A percentile compares a stretch with the other conserved stretches of the same genome.
Evolutionary conservation across 345 rosid genomes (phyloP).

Genomic region (Aquilaria malaccensis): DNA sequence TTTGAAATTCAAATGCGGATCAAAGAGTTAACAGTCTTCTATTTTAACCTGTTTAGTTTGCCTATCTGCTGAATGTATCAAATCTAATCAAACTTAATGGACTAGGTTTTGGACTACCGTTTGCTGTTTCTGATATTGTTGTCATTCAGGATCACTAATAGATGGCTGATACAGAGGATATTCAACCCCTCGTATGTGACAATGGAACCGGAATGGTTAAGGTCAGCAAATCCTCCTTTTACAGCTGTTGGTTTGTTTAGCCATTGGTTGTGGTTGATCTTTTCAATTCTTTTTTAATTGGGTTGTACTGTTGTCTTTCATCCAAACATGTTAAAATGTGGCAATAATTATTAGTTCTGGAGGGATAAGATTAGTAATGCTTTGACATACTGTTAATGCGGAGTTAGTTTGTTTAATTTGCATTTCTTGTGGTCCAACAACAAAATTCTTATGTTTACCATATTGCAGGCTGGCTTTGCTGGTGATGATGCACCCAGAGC

Average conservation of each 20-base stretch:
- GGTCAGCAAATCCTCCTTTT: slow-evolving; percentile 25
- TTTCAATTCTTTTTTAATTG: background rate
- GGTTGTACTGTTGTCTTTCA: background rate
- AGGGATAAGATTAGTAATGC: background rate
- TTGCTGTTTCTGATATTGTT: slow-evolving; percentile 8
- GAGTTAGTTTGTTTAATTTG: background rate
- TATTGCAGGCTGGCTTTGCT: slow-evolving; percentile 60
- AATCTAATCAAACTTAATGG: background rate
- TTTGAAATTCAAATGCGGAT: background rate
- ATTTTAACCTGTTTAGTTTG: background rate
- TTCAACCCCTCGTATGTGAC: slow-evolving; percentile 75
- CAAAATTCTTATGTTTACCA: background rate
- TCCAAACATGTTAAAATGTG: background rate
- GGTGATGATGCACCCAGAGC: slow-evolving; percentile 73
- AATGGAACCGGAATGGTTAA: slow-evolving; percentile 79
- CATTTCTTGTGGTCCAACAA: background rate
- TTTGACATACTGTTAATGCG: background rate
- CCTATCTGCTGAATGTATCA: background rate
- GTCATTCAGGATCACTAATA: slow-evolving; percentile 19
- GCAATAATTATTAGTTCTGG: background rate
- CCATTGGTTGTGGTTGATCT: background rate
- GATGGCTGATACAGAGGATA: slow-evolving; percentile 94
- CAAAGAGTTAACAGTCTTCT: slow-evolving; percentile 1
- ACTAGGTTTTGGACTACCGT: background rate
- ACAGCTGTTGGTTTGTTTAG: background rate